Evolutionary conservation across 129 eudicot species (phyloP).

Genomic region (Scalesia atractyloides): DNA sequence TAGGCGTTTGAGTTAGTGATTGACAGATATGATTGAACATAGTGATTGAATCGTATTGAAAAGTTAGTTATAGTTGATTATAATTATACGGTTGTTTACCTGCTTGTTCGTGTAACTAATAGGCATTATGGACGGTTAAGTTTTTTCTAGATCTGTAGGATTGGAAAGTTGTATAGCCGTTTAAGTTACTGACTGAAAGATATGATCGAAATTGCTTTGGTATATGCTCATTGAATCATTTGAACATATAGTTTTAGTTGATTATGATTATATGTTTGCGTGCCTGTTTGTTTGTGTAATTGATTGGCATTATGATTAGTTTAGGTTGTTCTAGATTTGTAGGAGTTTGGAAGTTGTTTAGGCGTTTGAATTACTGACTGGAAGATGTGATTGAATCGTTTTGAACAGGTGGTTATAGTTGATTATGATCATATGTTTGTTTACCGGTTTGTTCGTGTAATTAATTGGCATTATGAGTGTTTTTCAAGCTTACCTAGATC

Average conservation of each 20-base stretch:
- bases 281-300: no score
- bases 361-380: not conserved
- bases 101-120: not conserved
- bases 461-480: conserved; percentile 14
- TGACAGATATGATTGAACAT: conserved; percentile 4
- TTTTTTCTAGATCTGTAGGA: not conserved
- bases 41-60: not conserved
- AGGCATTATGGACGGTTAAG: conserved; percentile 18
- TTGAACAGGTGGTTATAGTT: conserved; percentile 8
- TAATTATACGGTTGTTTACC: not conserved
- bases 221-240: not conserved
- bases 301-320: no score
- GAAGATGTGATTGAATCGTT: conserved; percentile 8
- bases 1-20: not conserved
- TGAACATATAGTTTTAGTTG: conserved; percentile 6
- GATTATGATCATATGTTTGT: conserved; percentile 1
- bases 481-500: conserved; percentile 6
- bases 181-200: not conserved
- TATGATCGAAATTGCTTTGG: not conserved
- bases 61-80: conserved; percentile 1
- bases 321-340: not conserved
- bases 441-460: not conserved
- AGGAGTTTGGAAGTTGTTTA: not conserved
- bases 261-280: no score
- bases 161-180: not conserved